phyloP scores from a whole-genome alignment of 306 rosid genomes.

The Cicer chorassanicum region DNA sequence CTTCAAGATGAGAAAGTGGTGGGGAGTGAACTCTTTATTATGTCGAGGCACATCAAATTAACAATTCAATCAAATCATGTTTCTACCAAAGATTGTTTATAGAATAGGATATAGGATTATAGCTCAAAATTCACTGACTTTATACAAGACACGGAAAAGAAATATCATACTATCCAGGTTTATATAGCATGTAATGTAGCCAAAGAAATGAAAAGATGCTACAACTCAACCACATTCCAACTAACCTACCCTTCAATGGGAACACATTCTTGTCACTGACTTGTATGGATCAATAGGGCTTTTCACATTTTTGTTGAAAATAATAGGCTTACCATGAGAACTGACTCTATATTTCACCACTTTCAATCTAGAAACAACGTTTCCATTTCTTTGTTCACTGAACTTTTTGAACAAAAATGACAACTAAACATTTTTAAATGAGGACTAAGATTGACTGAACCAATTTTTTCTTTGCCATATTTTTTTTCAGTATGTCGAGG shows the following conservation, averaged over 20 bases:
- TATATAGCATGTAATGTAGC: neutral
- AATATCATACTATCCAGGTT: slow-evolving; percentile 26
- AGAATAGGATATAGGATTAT: slow-evolving; percentile 18
- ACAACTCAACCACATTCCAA: neutral
- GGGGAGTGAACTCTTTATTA: neutral
- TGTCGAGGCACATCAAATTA: slow-evolving; percentile 3
- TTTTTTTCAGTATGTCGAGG: neutral
- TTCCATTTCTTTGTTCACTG: slow-evolving; percentile 5
- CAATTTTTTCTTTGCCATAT: neutral
- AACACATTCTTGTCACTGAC: slow-evolving; percentile 6
- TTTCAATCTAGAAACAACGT: neutral
- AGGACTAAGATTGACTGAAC: neutral
- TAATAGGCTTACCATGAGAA: neutral
- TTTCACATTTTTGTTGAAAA: neutral
- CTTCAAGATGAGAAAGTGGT: neutral
- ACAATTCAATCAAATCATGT: slow-evolving; percentile 17
- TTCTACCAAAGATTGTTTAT: neutral
- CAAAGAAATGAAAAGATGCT: neutral
- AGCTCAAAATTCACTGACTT: slow-evolving; percentile 4
- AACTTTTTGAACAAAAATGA: slow-evolving; percentile 2
- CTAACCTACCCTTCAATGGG: neutral
- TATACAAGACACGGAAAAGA: neutral
- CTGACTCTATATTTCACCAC: neutral
- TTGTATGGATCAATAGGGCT: neutral
- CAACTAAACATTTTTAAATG: neutral